These are phyloP conservation scores for Pseudocercospora fijiensis DNA, from an alignment of 2,329 filamentous ascomycete genomes.

Conservation along the genomic window DNA sequence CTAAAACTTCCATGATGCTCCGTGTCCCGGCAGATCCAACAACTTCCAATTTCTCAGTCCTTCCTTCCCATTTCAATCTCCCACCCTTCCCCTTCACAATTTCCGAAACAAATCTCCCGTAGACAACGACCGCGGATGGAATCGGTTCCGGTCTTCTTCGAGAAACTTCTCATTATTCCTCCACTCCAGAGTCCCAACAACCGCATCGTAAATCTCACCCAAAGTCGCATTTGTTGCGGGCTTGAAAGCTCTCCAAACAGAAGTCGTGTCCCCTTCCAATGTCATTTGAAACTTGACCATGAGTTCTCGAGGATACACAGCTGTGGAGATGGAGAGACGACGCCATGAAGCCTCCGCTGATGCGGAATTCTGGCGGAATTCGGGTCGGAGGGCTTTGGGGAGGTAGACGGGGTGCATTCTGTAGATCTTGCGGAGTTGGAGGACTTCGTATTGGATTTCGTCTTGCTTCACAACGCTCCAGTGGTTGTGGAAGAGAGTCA, in stretches of 20 bases:
- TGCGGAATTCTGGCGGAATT: neutral
- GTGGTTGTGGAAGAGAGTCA: neutral
- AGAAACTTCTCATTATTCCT: neutral
- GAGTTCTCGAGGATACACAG: neutral
- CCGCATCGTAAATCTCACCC: neutral
- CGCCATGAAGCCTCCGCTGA: neutral
- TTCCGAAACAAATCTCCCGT: neutral
- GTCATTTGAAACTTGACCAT: neutral
- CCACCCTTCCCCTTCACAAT: no score
- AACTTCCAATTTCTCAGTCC: no score
- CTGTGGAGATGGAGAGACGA: neutral
- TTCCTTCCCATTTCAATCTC: no score
- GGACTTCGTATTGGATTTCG: neutral
- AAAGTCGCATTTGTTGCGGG: neutral
- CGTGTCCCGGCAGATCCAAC: no score
- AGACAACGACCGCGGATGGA: neutral
- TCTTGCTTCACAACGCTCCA: neutral
- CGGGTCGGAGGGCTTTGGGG: neutral
- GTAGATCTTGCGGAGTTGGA: neutral
- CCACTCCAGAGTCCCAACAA: neutral
- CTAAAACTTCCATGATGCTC: no score
- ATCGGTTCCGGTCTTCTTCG: neutral
- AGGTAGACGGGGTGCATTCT: neutral
- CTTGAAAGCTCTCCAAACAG: neutral
- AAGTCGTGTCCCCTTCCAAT: no score